These are phyloP conservation scores for Naganishia onofrii DNA, from an alignment of 768 basidiomycete species.

Conservation along the genomic window DNA sequence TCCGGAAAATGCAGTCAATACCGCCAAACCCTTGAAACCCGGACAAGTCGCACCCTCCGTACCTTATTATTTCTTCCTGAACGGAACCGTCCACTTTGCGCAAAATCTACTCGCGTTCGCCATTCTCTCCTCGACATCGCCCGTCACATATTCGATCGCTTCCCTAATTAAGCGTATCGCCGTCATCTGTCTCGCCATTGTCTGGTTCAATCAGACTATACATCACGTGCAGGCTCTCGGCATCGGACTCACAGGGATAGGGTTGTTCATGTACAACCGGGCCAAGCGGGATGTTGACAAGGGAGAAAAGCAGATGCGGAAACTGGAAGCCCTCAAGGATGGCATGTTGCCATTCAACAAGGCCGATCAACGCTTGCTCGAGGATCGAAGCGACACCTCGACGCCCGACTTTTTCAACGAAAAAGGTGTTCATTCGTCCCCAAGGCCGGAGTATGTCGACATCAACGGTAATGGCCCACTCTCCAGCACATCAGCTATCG, in stretches of 20 bases:
- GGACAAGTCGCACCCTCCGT: constrained; percentile 59
- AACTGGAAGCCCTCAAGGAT: constrained; percentile 51
- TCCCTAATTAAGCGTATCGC: constrained; percentile 96
- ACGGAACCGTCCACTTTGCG: constrained; percentile 91
- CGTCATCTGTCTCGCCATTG: constrained; percentile 94
- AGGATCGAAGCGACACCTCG: constrained; percentile 29
- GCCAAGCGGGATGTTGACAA: constrained; percentile 88
- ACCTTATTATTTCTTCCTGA: constrained; percentile 78
- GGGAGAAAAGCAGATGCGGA: constrained; percentile 81
- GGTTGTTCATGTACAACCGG: constrained; percentile 92
- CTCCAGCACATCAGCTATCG: constrained; percentile 23
- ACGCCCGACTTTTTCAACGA: constrained; percentile 22
- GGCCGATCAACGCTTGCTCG: constrained; percentile 41
- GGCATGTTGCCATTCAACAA: constrained; percentile 46
- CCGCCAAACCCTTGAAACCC: constrained; percentile 26
- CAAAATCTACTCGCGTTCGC: constrained; percentile 98
- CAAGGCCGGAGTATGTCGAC: constrained; percentile 19
- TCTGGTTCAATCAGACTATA: constrained; percentile 89
- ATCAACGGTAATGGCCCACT: background rate
- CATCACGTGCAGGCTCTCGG: constrained; percentile 81
- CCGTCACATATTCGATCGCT: constrained; percentile 98
- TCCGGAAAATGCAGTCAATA: constrained; percentile 28
- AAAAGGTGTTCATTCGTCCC: constrained; percentile 17
- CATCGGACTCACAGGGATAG: constrained; percentile 83
- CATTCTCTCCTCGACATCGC: constrained; percentile 90